phyloP scores from a whole-genome alignment of 768 basidiomycete genomes.

The Collybia nuda region DNA sequence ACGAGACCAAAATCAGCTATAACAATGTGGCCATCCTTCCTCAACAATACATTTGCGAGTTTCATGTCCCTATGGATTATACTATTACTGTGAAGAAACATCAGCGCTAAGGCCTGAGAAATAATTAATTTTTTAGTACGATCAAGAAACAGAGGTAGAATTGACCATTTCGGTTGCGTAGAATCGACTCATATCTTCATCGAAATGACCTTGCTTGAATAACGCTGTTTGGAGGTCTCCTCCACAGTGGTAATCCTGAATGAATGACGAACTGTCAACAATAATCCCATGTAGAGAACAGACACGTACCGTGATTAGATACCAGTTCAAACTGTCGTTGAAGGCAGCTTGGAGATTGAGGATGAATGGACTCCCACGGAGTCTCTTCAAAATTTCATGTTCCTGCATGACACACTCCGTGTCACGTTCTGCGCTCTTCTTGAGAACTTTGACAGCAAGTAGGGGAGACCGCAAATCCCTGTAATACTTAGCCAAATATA shows the following conservation, averaged over 20 bases:
- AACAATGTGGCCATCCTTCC: slow-evolving; percentile 8
- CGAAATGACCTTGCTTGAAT: slow-evolving; percentile 4
- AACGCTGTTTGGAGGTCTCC: slow-evolving; percentile 11
- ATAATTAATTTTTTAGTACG: neutral
- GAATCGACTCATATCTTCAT: slow-evolving; percentile 14
- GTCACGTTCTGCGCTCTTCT: slow-evolving; percentile 3
- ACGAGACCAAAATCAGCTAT: slow-evolving; percentile 13
- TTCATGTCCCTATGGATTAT: slow-evolving; percentile 14
- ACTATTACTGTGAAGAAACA: slow-evolving; percentile 6
- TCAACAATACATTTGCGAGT: slow-evolving; percentile 10
- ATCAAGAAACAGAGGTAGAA: neutral
- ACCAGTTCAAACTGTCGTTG: slow-evolving; percentile 12
- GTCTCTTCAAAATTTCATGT: slow-evolving; percentile 8
- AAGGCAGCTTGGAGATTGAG: slow-evolving; percentile 13
- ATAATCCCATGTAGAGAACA: neutral
- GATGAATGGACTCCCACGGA: slow-evolving; percentile 9
- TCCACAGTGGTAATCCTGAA: slow-evolving; percentile 12
- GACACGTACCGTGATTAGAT: slow-evolving; percentile 15
- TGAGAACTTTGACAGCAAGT: slow-evolving; percentile 12
- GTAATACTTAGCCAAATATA: slow-evolving; percentile 8
- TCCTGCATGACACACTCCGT: slow-evolving; percentile 7
- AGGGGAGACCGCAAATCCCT: neutral
- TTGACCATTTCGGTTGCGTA: slow-evolving; percentile 28
- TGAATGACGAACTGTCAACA: neutral
- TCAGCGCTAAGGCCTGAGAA: slow-evolving; percentile 5